Evolutionary conservation across 2,329 filamentous ascomycete species (phyloP).

Genomic region (Ustulina deusta): DNA sequence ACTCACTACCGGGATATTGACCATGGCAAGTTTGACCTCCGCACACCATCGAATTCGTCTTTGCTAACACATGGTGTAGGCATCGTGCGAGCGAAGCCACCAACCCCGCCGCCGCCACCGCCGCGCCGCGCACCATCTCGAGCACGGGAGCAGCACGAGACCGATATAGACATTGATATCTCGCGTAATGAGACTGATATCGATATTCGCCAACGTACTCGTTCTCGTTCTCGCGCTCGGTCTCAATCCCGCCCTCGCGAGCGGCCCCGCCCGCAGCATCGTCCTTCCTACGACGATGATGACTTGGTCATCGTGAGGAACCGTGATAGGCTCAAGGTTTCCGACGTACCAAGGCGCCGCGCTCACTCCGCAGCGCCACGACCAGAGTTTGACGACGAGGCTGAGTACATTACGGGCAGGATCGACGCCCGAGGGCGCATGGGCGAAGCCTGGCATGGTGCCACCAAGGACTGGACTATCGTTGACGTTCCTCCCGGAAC

Average conservation of each 20-base stretch:
- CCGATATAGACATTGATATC: conserved; percentile 72
- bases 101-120: conserved; percentile 64
- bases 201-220: conserved; percentile 63
- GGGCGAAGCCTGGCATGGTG: conserved; percentile 80
- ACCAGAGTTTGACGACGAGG: conserved; percentile 72
- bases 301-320: conserved; percentile 74
- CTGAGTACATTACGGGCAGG: conserved; percentile 68
- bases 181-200: conserved; percentile 68
- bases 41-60: not conserved
- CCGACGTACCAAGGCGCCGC: conserved; percentile 60
- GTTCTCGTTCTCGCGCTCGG: conserved; percentile 50
- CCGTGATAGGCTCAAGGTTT: conserved; percentile 60
- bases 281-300: conserved; percentile 65
- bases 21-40: conserved; percentile 71
- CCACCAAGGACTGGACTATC: conserved; percentile 82
- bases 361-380: conserved; percentile 64
- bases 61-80: conserved; percentile 53
- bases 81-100: conserved; percentile 57
- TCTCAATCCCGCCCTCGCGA: conserved; percentile 55
- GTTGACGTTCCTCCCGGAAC: conserved; percentile 88
- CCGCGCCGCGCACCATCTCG: conserved; percentile 59
- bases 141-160: conserved; percentile 64
- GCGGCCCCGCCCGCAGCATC: conserved; percentile 54
- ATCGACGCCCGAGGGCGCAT: conserved; percentile 72
- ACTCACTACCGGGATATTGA: conserved; percentile 90